Base-by-base conservation (phyloP, 495 filamentous ascomycete species). In the Trichoderma asperelloides region DNA sequence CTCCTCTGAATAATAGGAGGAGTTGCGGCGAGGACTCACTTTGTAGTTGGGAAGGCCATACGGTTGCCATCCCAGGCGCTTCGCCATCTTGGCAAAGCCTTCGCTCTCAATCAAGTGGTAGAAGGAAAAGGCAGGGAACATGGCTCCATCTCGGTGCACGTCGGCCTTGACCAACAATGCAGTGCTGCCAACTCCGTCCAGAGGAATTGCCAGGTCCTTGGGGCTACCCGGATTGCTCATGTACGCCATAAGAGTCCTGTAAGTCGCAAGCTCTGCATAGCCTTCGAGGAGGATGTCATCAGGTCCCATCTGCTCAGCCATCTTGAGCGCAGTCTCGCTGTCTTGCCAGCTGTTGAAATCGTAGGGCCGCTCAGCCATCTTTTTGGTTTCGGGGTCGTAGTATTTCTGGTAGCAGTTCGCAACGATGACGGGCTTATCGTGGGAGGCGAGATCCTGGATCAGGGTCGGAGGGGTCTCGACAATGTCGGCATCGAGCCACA, bases 341-440 rank as follows among this genome's bases (percentile, higher is more conserved):
- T 98, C 95, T 69, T 92, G 85, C 95, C 96, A 98, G 67, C 89
- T 93, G 75, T 98, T 98, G 83, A 89, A 98, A 76, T 98, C 95
- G 75, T 98, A 98, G 0, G 93, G 89, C 9, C 95, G 86, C 68
- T 91, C 84, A 66, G 87, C 88, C 76, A 84, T 83, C 67, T 83
- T 81, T 70, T 88, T 87, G 15, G 82, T 86, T 8, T 92, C 87
- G 15, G 80, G 70, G 72, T 98, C 89, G 69, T 81, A 89, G 78
- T 87, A 98, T 30, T 91, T 83, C 81, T 98, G 95, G 80, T 87
- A 97, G 81, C 95, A 98, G 71, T 98, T 98, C 18, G 95, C 91
- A 21, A 95, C 93, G 62, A 97, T 89, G 60, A 98, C 84, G 6
- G 94, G 86, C 71, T 90, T 89, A 79, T 97, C 84, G 74, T 96